These are phyloP conservation scores for Beauveria scarabaeidicola DNA, from an alignment of 2,329 filamentous ascomycete genomes.

Conservation along the genomic window DNA sequence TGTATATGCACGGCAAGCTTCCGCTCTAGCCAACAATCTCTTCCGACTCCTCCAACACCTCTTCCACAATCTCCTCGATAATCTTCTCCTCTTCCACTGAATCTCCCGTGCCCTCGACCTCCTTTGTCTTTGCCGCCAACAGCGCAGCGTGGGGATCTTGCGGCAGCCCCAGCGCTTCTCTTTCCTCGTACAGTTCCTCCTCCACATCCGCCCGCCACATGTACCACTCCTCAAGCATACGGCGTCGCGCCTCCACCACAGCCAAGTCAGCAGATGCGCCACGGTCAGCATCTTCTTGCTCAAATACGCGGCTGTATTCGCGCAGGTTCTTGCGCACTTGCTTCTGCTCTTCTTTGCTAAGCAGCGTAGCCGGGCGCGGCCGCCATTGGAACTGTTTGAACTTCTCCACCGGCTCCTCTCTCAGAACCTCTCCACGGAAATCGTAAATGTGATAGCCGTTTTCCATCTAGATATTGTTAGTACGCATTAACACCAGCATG, in stretches of 20 bases:
- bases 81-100: slow-evolving; percentile 58
- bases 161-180: slow-evolving; percentile 57
- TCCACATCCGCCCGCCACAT: slow-evolving; percentile 71
- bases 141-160: slow-evolving; percentile 55
- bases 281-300: slow-evolving; percentile 89
- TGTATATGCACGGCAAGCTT: neutral
- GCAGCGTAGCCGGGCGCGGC: slow-evolving; percentile 80
- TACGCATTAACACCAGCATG: neutral
- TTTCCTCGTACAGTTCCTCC: slow-evolving; percentile 64
- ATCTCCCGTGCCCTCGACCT: slow-evolving; percentile 41
- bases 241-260: slow-evolving; percentile 79
- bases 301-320: slow-evolving; percentile 90
- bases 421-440: slow-evolving; percentile 81
- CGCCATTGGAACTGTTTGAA: slow-evolving; percentile 98
- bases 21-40: slow-evolving; percentile 47
- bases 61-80: slow-evolving; percentile 83
- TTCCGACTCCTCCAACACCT: slow-evolving; percentile 78
- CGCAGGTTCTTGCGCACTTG: slow-evolving; percentile 95
- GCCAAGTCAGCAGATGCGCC: slow-evolving; percentile 90
- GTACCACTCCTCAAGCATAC: slow-evolving; percentile 79
- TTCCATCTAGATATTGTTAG: slow-evolving; percentile 66
- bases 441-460: slow-evolving; percentile 98
- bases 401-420: slow-evolving; percentile 87
- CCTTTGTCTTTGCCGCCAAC: slow-evolving; percentile 46
- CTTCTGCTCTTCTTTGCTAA: slow-evolving; percentile 96